Conservation (phyloP, 345 rosid genomes). For the Hibiscus mutabilis region DNA sequence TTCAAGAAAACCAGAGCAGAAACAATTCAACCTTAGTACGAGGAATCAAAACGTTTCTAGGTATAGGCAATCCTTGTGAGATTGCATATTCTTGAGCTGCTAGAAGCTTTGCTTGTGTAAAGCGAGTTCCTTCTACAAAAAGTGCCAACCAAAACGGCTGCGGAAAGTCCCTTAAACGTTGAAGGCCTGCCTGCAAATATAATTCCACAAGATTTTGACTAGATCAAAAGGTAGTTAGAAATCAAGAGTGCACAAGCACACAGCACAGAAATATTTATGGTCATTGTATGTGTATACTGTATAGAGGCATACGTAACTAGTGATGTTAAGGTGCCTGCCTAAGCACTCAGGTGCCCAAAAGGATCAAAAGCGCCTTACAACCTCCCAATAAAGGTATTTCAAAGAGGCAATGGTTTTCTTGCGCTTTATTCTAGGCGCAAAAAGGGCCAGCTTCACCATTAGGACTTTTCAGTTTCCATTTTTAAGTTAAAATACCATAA, state of each 20-base stretch:
- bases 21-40: slow-evolving; percentile 71
- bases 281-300: neutral
- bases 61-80: slow-evolving; percentile 73
- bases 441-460: no score
- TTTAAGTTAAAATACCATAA: no score
- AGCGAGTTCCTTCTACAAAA: slow-evolving; percentile 98
- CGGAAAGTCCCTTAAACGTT: slow-evolving; percentile 72
- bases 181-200: slow-evolving; percentile 76
- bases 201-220: slow-evolving; percentile 20
- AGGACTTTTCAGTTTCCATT: no score
- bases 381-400: no score
- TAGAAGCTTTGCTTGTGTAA: slow-evolving; percentile 83
- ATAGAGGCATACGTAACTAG: neutral
- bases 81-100: slow-evolving; percentile 91
- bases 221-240: neutral
- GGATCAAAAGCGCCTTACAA: no score
- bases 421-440: no score
- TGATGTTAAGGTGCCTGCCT: no score
- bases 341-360: no score
- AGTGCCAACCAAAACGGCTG: slow-evolving; percentile 95
- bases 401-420: no score
- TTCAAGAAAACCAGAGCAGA: neutral
- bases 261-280: neutral
- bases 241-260: neutral
- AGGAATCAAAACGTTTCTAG: slow-evolving; percentile 91